Base-by-base conservation (phyloP, 2,329 filamentous ascomycete species). In the Phaeoacremonium minimum region DNA sequence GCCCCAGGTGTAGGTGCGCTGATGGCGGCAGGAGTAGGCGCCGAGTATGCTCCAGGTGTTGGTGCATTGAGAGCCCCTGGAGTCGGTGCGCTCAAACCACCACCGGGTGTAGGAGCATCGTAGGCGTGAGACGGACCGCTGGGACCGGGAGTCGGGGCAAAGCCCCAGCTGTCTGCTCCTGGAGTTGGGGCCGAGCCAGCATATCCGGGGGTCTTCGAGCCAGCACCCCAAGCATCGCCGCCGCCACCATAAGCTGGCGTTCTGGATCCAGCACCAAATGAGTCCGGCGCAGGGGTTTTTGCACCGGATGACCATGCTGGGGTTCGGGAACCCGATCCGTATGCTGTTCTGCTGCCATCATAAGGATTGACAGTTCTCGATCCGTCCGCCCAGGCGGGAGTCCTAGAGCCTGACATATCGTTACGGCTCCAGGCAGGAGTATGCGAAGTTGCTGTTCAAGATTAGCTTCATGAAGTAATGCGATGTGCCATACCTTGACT, bases 201-300 rank as follows among this genome's bases (percentile, higher is more conserved):
- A 54, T 85, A 89, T 2, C 78, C 82, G 4, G 89, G 89, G 1
- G 88, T 94, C 58, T 90, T 87, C 18, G 83, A 85, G 6, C 85
- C 80, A 4, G 75, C 69, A 12, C 69, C 77, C 67, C 84, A 87
- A 19, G 74, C 68, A 41, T 84, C 82, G 36, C 66, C 62, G 28
- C 64, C 60, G 33, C 58, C 51, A 30, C 63, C 62, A 48, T 81
- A 88, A 36, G 73, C 84, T 30, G 75, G 82, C 11, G 78, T 84
- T 51, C 80, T 83, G n/a, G 78, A 82, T 7, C 83, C 83, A 38
- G 75, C 71, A 37, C 73, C 77, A 51, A 84, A 86, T 15, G 72
- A 70, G 51, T 83, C 76, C 12, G 71, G 67, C 15, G 78, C 77
- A 36, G 86, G 68, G 2, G 85, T 91, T 57, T 85, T 83, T 36